Evolutionary conservation across 2,329 filamentous ascomycete genomes (phyloP).

Genomic region (Alternaria sp.): DNA sequence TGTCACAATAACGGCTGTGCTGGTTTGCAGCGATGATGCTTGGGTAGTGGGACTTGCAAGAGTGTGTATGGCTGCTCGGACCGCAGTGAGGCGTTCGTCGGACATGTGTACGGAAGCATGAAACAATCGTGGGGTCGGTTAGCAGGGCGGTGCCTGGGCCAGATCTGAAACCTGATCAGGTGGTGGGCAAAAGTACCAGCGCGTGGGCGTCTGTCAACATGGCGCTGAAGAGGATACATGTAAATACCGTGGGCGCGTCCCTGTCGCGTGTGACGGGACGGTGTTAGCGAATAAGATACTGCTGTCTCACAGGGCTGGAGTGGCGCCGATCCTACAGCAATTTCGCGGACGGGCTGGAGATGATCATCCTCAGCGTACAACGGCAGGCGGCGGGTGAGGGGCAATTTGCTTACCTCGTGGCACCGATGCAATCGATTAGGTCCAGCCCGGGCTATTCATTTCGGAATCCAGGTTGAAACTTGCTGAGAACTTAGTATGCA

Average conservation of each 20-base stretch:
- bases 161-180: background rate
- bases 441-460: background rate
- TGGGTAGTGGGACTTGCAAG: background rate
- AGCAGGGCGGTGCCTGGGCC: background rate
- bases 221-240: background rate
- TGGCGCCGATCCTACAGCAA: constrained; percentile 28
- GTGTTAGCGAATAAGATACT: constrained; percentile 12
- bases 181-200: background rate
- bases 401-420: constrained; percentile 7
- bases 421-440: constrained; percentile 1
- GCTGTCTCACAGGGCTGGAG: constrained; percentile 18
- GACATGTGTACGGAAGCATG: background rate
- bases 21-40: background rate
- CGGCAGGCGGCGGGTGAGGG: constrained; percentile 2
- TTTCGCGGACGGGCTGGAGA: constrained; percentile 25
- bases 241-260: constrained; percentile 4
- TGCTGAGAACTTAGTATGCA: background rate
- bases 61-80: background rate
- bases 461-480: background rate
- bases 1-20: background rate
- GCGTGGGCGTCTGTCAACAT: constrained; percentile 7
- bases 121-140: background rate
- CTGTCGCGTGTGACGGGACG: constrained; percentile 13
- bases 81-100: background rate
- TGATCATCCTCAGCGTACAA: constrained; percentile 19